Conservation (phyloP, 192 early-diverging fungal genomes). For the Coemansia sp. region DNA sequence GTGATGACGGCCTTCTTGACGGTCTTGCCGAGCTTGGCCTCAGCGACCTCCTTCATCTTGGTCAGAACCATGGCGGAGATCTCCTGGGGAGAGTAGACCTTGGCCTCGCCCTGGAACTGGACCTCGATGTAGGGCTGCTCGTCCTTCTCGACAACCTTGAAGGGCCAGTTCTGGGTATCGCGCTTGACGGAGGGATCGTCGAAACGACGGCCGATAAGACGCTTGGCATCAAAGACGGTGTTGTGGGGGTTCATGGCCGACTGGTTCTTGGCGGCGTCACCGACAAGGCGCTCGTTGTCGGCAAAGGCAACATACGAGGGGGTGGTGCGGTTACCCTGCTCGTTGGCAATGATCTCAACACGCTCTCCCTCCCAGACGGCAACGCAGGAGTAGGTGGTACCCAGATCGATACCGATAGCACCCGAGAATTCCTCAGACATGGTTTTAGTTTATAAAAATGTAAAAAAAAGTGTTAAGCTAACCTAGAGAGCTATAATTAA, state of each 20-base stretch:
- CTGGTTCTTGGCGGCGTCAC: conserved; percentile 90
- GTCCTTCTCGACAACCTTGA: conserved; percentile 68
- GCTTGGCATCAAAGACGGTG: conserved; percentile 89
- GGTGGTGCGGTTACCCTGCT: conserved; percentile 87
- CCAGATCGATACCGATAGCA: conserved; percentile 95
- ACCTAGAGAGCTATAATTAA: neutral
- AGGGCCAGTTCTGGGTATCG: conserved; percentile 81
- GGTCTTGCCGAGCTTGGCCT: conserved; percentile 69
- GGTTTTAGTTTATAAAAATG: conserved; percentile 8
- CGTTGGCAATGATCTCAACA: conserved; percentile 78
- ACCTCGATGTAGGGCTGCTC: conserved; percentile 76
- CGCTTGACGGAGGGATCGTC: conserved; percentile 78
- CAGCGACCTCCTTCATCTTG: conserved; percentile 80
- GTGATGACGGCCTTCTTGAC: conserved; percentile 72
- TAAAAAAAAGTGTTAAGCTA: conserved; percentile 3
- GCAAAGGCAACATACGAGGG: conserved; percentile 85
- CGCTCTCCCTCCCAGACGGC: conserved; percentile 64
- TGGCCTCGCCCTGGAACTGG: conserved; percentile 77
- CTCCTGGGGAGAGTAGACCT: conserved; percentile 78
- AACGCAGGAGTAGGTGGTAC: conserved; percentile 95
- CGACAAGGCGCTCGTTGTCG: conserved; percentile 74
- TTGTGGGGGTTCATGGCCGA: conserved; percentile 87
- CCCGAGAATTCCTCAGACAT: conserved; percentile 51
- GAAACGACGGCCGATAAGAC: conserved; percentile 85
- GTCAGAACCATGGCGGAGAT: conserved; percentile 71